Percentiles rank a stretch among this genome's conserved stretches.
phyloP scores from a whole-genome alignment of 2,329 filamentous ascomycete species.

The Colletotrichum truncatum region DNA sequence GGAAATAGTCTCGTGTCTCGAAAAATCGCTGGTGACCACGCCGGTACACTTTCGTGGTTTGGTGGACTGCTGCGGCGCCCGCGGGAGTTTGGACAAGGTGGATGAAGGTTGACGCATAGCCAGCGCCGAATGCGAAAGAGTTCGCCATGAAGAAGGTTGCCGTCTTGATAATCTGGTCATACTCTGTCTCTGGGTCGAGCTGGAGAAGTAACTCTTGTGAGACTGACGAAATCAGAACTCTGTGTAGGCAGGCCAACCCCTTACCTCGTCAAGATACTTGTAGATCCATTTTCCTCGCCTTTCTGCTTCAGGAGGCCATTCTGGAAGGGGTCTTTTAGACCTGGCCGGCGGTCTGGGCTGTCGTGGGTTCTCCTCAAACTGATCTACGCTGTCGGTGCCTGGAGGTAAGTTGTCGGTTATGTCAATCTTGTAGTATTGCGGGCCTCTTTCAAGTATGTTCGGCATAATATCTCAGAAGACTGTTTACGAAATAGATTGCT shows the following conservation, averaged over 20 bases:
- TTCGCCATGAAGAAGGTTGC: conserved; percentile 2
- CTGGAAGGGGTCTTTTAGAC: not conserved
- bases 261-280: not conserved
- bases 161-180: not conserved
- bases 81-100: not conserved
- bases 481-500: too few species aligned
- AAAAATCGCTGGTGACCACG: not conserved
- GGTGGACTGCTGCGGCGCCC: not conserved
- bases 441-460: not conserved
- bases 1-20: not conserved
- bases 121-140: not conserved
- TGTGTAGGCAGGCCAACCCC: too few species aligned
- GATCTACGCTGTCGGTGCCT: not conserved
- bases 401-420: not conserved
- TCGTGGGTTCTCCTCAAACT: not conserved
- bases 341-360: not conserved
- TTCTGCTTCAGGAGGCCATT: not conserved
- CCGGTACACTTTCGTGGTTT: not conserved
- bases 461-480: not conserved
- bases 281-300: not conserved
- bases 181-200: not conserved
- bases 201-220: not conserved
- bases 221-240: too few species aligned
- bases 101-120: not conserved
- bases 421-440: not conserved